Percentiles rank a stretch among this genome's conserved stretches.
Conservation (phyloP, 2,329 filamentous ascomycete genomes). For the Cytospora piceae region DNA sequence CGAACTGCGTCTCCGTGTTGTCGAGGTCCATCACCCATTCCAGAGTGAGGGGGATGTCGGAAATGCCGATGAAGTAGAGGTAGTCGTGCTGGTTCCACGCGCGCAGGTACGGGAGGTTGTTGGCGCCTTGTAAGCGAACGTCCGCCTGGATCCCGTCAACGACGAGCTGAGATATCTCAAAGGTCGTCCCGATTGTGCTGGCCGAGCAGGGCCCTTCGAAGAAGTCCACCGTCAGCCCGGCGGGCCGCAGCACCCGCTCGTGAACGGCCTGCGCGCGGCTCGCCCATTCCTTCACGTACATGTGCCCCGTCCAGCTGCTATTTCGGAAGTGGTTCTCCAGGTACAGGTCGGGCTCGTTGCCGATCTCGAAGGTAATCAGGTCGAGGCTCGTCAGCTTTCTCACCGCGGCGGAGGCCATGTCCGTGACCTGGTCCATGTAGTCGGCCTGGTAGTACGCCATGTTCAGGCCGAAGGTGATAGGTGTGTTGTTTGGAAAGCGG, state of each 20-base stretch:
- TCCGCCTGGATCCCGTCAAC: conserved; percentile 3
- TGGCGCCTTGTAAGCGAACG: background rate
- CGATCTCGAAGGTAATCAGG: conserved; percentile 4
- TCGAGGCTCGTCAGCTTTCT: background rate
- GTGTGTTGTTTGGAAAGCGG: background rate
- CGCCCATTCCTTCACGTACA: conserved; percentile 4
- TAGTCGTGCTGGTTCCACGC: conserved; percentile 13
- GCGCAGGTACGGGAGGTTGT: background rate
- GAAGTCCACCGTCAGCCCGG: conserved; percentile 1
- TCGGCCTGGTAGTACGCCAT: conserved; percentile 14
- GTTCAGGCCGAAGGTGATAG: conserved; percentile 10
- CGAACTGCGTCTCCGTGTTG: conserved; percentile 10
- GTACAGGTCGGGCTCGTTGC: conserved; percentile 11
- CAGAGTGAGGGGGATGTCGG: conserved; percentile 5
- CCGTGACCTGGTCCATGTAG: conserved; percentile 1
- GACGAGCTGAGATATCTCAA: conserved; percentile 2
- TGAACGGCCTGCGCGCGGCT: conserved; percentile 5
- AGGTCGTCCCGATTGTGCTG: background rate
- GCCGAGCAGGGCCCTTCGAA: conserved; percentile 6
- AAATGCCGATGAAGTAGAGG: conserved; percentile 7
- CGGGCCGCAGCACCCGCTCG: conserved; percentile 3
- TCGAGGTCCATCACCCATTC: conserved; percentile 6
- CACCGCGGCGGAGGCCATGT: conserved; percentile 6
- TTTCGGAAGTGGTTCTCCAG: conserved; percentile 5
- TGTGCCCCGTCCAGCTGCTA: conserved; percentile 3